phyloP scores from a whole-genome alignment of 305 asterid genomes.

The Withania somnifera region DNA sequence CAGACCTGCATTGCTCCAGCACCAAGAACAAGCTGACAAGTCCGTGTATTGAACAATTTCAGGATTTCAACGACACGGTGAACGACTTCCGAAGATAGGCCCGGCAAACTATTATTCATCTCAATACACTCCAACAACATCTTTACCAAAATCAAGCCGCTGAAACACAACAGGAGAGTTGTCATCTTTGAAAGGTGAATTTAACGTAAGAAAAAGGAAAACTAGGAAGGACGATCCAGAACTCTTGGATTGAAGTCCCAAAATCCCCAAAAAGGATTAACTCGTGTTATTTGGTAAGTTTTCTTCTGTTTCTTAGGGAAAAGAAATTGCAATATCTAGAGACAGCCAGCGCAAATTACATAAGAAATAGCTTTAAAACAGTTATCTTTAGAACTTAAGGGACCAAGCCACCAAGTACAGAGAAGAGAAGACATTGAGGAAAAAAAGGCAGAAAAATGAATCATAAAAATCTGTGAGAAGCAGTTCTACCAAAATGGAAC shows the following conservation, averaged over 20 bases:
- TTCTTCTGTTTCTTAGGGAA: too few relatives aligned
- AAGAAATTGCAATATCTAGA: too few relatives aligned
- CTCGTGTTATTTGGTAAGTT: too few relatives aligned
- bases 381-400: too few relatives aligned
- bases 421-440: not conserved
- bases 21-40: constrained; percentile 98
- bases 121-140: constrained; percentile 89
- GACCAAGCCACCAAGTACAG: not conserved
- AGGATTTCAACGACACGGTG: constrained; percentile 92
- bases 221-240: too few relatives aligned
- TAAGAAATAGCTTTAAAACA: too few relatives aligned
- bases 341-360: too few relatives aligned
- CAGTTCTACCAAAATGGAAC: not conserved
- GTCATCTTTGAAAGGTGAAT: too few relatives aligned
- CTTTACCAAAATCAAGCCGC: constrained; percentile 97
- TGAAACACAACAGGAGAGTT: constrained; percentile 39
- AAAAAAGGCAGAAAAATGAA: not conserved
- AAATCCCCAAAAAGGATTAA: too few relatives aligned
- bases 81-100: constrained; percentile 84
- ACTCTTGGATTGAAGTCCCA: too few relatives aligned
- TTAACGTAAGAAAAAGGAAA: not conserved
- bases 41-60: constrained; percentile 88
- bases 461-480: not conserved
- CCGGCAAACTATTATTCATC: constrained; percentile 64
- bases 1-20: constrained; percentile 98